Conservation (phyloP, 75 land plant species). For the Pseudotsuga menziesii region DNA sequence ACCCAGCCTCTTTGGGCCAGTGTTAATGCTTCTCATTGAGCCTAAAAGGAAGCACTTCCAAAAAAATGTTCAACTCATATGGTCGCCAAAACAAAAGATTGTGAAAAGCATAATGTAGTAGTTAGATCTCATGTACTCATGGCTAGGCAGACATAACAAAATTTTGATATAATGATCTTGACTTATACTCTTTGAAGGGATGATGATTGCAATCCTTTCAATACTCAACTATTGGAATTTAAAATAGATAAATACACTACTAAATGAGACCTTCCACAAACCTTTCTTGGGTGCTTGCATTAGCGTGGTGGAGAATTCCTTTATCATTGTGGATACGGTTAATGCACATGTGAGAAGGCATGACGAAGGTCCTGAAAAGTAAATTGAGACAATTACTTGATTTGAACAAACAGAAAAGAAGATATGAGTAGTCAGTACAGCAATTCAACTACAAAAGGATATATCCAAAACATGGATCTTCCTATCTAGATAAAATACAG, state of each 20-base stretch:
- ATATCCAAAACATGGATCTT: not conserved
- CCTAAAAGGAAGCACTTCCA: too few relatives aligned
- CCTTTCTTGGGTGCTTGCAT: conserved; percentile 47
- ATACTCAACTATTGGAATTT: not conserved
- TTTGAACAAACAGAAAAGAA: not conserved
- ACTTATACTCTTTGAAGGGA: too few relatives aligned
- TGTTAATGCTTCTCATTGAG: too few relatives aligned
- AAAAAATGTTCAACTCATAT: too few relatives aligned
- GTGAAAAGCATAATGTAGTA: too few relatives aligned
- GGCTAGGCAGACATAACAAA: too few relatives aligned
- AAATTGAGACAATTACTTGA: not conserved
- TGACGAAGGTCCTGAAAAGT: conserved; percentile 75
- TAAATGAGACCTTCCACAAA: conserved; percentile 15
- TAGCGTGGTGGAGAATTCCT: conserved; percentile 39
- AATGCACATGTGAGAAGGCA: conserved; percentile 94
- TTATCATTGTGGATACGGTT: conserved; percentile 69
- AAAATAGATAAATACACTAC: not conserved
- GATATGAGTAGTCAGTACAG: not conserved
- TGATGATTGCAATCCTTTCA: too few relatives aligned
- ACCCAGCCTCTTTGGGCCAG: too few relatives aligned
- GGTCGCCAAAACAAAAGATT: too few relatives aligned
- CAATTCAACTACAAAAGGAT: not conserved
- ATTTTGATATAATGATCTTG: too few relatives aligned
- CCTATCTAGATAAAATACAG: not conserved
- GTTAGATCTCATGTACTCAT: too few relatives aligned